Percentiles rank a stretch among this genome's conserved stretches.
Conservation (phyloP, 306 rosid species). For the Neltuma alba region DNA sequence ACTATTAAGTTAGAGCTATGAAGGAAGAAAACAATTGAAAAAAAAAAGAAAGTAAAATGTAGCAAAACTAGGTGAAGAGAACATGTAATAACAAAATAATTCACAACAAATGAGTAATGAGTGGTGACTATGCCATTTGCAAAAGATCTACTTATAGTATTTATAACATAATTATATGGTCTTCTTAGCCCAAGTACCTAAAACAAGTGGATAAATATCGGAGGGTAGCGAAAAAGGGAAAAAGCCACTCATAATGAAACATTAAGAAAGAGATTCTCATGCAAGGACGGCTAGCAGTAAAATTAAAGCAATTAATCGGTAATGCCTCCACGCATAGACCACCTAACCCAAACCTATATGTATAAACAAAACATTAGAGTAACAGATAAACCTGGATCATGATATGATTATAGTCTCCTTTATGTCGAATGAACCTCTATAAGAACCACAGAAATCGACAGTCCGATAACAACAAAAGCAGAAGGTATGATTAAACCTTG, state of each 20-base stretch:
- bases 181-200: neutral
- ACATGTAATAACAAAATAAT: neutral
- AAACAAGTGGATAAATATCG: neutral
- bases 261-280: conserved; percentile 3
- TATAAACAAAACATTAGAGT: conserved; percentile 2
- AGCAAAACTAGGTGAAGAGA: neutral
- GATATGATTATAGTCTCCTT: neutral
- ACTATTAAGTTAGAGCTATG: neutral
- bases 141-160: neutral
- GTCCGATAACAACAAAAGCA: conserved; percentile 10
- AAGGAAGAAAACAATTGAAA: neutral
- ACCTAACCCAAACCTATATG: conserved; percentile 11
- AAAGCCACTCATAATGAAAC: neutral
- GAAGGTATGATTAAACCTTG: conserved; percentile 32
- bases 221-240: neutral
- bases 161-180: neutral
- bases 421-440: neutral
- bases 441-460: conserved; percentile 8
- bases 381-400: conserved; percentile 1
- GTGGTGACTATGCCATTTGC: neutral
- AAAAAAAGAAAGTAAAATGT: neutral
- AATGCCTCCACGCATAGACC: conserved; percentile 2
- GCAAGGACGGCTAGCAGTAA: neutral
- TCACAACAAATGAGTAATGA: neutral
- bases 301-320: conserved; percentile 9